Evolutionary conservation across 192 early-diverging fungal species (phyloP).

Genomic region (Mortierella antarctica): DNA sequence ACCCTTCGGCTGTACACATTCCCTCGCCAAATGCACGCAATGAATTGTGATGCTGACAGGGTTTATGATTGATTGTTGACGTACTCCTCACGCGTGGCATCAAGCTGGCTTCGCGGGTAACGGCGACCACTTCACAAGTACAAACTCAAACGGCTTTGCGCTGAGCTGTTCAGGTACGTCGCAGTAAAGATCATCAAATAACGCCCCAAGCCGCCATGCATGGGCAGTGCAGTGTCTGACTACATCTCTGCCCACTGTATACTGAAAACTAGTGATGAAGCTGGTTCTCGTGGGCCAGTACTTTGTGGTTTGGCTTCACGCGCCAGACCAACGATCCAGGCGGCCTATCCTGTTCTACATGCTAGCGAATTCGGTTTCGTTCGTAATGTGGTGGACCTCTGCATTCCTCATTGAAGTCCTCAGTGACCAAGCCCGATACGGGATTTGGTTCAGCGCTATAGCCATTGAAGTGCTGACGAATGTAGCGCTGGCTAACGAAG

Average conservation of each 20-base stretch:
- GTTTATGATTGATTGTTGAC: not conserved
- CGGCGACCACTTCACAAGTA: conserved; percentile 31
- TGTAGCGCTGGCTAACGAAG: conserved; percentile 45
- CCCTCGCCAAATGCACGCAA: not conserved
- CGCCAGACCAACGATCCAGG: conserved; percentile 18
- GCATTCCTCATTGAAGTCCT: conserved; percentile 29
- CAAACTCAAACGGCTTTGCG: conserved; percentile 44
- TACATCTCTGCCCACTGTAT: not conserved
- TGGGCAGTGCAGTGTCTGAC: not conserved
- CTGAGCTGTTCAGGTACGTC: conserved; percentile 35
- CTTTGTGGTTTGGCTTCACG: conserved; percentile 42
- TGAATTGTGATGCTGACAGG: not conserved
- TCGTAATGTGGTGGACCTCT: conserved; percentile 35
- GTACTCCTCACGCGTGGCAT: not conserved
- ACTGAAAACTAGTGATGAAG: conserved; percentile 27
- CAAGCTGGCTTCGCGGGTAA: conserved; percentile 42
- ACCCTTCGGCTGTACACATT: not conserved
- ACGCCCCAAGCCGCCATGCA: not conserved
- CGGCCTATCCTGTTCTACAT: conserved; percentile 36
- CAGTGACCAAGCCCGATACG: conserved; percentile 32
- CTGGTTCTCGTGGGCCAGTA: conserved; percentile 36
- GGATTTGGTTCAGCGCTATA: conserved; percentile 59
- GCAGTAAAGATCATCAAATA: not conserved
- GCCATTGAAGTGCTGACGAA: conserved; percentile 53
- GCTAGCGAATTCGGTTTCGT: conserved; percentile 31